These are phyloP conservation scores for Teratosphaeriaceae sp. DNA, from an alignment of 2,329 filamentous ascomycete species.

Conservation along the genomic window DNA sequence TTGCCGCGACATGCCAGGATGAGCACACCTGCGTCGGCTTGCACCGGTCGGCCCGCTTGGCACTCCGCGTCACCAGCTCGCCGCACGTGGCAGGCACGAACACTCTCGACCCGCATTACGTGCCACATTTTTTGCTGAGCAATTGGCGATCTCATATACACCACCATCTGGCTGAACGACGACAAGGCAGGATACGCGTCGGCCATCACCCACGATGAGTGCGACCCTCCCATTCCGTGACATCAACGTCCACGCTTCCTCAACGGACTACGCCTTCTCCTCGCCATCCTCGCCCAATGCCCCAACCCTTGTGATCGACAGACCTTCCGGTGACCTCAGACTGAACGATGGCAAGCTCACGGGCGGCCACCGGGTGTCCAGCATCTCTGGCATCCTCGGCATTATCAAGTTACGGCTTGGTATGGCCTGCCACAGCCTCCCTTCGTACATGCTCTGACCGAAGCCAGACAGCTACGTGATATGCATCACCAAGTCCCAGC, in stretches of 20 bases:
- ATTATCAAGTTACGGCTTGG: constrained; percentile 89
- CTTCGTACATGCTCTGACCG: constrained; percentile 10
- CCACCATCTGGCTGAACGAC: background rate
- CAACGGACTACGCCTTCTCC: constrained; percentile 91
- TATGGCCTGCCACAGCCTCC: constrained; percentile 36
- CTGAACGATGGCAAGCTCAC: constrained; percentile 73
- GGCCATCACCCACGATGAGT: constrained; percentile 35
- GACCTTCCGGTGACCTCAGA: constrained; percentile 84
- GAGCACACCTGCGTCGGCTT: background rate
- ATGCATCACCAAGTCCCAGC: constrained; percentile 88
- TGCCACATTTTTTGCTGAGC: background rate
- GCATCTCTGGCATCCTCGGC: constrained; percentile 89
- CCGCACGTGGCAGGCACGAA: background rate
- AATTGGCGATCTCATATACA: too few relatives aligned
- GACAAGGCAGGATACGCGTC: too few relatives aligned
- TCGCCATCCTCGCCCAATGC: constrained; percentile 90
- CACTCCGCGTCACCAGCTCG: background rate
- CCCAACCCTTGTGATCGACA: constrained; percentile 79
- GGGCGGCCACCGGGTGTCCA: constrained; percentile 78
- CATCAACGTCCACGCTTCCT: constrained; percentile 91
- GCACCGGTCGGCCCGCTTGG: background rate
- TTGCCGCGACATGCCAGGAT: too few relatives aligned
- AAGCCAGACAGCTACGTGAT: constrained; percentile 88
- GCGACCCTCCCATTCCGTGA: constrained; percentile 72
- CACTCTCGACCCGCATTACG: background rate